Conservation (phyloP, 148 eudicot genomes). For the Heliamphora exappendiculata region DNA sequence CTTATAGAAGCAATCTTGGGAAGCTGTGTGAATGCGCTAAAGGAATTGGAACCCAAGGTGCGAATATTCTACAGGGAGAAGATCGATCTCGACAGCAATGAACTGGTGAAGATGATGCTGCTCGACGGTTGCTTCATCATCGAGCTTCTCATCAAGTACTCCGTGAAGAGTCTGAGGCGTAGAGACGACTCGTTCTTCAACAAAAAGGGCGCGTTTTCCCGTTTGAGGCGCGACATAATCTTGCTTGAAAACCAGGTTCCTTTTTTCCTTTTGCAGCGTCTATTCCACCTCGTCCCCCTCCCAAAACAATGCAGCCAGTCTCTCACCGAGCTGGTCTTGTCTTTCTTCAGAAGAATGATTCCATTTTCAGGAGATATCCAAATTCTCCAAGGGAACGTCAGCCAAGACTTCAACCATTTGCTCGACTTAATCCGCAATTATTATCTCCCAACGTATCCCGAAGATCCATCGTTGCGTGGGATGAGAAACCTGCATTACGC, state of each 20-base stretch:
- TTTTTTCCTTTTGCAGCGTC: slow-evolving; percentile 32
- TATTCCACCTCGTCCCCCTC: slow-evolving; percentile 34
- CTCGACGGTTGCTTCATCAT: slow-evolving; percentile 53
- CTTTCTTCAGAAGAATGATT: slow-evolving; percentile 38
- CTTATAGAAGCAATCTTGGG: slow-evolving; percentile 19
- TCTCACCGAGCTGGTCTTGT: slow-evolving; percentile 34
- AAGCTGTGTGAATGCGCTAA: slow-evolving; percentile 31
- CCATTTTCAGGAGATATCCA: slow-evolving; percentile 21
- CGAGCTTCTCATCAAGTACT: slow-evolving; percentile 42
- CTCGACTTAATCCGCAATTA: slow-evolving; percentile 49
- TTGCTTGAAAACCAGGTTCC: slow-evolving; percentile 62
- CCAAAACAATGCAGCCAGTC: slow-evolving; percentile 23
- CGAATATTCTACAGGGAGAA: slow-evolving; percentile 36
- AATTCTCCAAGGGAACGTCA: slow-evolving; percentile 17
- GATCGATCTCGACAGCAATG: slow-evolving; percentile 18
- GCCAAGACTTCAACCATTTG: slow-evolving; percentile 35
- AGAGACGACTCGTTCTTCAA: slow-evolving; percentile 43
- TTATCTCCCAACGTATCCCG: slow-evolving; percentile 30
- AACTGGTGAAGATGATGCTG: slow-evolving; percentile 41
- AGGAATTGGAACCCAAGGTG: slow-evolving; percentile 36
- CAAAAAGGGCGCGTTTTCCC: slow-evolving; percentile 17
- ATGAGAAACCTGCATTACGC: slow-evolving; percentile 3
- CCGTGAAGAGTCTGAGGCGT: slow-evolving; percentile 33
- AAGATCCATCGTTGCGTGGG: not conserved
- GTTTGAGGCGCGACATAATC: slow-evolving; percentile 37